These are phyloP conservation scores for Sechiopsis laciniata DNA, from an alignment of 306 rosid genomes.

Conservation along the genomic window DNA sequence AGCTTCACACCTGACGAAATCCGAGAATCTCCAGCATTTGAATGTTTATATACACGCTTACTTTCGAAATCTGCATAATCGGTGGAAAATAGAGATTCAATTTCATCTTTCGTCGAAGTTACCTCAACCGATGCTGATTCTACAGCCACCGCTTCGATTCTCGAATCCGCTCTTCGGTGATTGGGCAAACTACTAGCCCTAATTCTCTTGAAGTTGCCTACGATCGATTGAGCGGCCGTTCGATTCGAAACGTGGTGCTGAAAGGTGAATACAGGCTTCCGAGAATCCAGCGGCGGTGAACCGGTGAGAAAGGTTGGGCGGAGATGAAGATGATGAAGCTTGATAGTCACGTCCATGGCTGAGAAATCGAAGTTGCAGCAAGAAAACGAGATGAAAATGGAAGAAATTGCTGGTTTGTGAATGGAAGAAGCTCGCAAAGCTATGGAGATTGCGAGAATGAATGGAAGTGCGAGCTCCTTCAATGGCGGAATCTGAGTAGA, in stretches of 20 bases:
- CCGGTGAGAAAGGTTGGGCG: conserved; percentile 54
- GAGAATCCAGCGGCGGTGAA: conserved; percentile 41
- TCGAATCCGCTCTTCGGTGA: conserved; percentile 25
- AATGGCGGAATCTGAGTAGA: background rate
- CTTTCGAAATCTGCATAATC: conserved; percentile 31
- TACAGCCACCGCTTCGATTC: conserved; percentile 39
- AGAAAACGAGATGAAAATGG: background rate
- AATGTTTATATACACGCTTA: conserved; percentile 36
- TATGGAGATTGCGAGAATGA: conserved; percentile 5
- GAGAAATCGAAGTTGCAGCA: background rate
- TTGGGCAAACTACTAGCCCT: conserved; percentile 25
- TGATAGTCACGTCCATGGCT: conserved; percentile 56
- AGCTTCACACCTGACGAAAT: conserved; percentile 76
- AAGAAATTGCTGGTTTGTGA: background rate
- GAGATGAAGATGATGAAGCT: conserved; percentile 66
- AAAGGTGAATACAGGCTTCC: conserved; percentile 27
- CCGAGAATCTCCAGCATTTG: conserved; percentile 56
- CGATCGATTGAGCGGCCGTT: conserved; percentile 24
- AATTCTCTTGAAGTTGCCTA: conserved; percentile 29
- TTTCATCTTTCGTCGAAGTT: conserved; percentile 38
- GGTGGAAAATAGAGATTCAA: conserved; percentile 67
- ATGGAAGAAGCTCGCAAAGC: conserved; percentile 5
- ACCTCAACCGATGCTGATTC: conserved; percentile 36
- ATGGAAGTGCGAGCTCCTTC: conserved; percentile 14
- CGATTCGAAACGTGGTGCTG: conserved; percentile 29